These are phyloP conservation scores for Clavispora vitiphila DNA, from an alignment of 805 yeast genomes.

Conservation along the genomic window DNA sequence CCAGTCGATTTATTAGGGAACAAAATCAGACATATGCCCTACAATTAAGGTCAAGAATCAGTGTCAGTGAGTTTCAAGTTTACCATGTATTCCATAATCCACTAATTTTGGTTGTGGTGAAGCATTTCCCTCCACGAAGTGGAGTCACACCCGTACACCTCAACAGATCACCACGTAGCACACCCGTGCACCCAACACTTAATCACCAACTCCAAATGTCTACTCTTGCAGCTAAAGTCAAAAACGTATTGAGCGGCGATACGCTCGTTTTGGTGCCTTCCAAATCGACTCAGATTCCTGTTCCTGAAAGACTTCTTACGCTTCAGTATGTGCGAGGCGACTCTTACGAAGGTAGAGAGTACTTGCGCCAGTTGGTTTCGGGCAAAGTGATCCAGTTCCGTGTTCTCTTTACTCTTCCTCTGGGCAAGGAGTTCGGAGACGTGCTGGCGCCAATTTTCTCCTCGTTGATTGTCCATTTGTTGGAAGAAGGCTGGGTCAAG, in stretches of 20 bases:
- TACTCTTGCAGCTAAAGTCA: constrained; percentile 51
- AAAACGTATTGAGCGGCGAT: constrained; percentile 67
- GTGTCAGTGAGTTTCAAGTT: no score
- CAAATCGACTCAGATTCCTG: constrained; percentile 34
- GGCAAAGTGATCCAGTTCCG: constrained; percentile 62
- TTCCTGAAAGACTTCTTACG: constrained; percentile 56
- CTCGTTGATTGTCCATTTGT: constrained; percentile 52
- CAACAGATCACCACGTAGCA: neutral
- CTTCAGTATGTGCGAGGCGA: constrained; percentile 60
- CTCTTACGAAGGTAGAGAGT: constrained; percentile 58
- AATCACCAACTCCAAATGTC: constrained; percentile 1
- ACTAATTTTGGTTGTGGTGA: no score
- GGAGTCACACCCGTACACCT: neutral
- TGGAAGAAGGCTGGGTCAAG: constrained; percentile 58
- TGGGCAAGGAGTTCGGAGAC: constrained; percentile 69
- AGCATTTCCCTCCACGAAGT: no score
- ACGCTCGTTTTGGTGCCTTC: constrained; percentile 58
- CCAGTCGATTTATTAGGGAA: no score
- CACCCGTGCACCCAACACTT: neutral
- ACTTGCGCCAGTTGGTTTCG: constrained; percentile 53
- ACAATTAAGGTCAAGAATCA: no score
- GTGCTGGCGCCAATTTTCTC: constrained; percentile 56
- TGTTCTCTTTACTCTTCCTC: constrained; percentile 49
- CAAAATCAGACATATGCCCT: no score
- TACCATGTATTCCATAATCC: no score